Conservation (phyloP, 2,329 filamentous ascomycete species). For the Xylaria digitata region DNA sequence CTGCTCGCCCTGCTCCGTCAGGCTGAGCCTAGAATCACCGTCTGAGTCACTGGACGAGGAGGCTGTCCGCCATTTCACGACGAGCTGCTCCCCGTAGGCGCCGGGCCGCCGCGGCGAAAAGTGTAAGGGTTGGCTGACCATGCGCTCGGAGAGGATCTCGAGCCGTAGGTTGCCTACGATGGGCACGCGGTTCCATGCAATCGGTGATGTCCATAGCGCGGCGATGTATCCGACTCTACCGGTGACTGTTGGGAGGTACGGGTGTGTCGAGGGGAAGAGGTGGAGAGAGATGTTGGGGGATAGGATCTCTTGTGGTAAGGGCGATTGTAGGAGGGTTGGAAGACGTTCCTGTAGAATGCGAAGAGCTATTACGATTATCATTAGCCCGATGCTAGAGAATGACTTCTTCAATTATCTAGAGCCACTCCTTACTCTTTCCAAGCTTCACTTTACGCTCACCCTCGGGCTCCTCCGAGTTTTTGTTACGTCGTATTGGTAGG, state of each 20-base stretch:
- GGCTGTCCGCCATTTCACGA: constrained; percentile 87
- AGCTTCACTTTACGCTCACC: constrained; percentile 71
- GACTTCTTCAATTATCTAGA: constrained; percentile 5
- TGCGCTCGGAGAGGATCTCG: constrained; percentile 88
- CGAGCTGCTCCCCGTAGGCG: constrained; percentile 78
- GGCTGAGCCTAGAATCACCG: constrained; percentile 49
- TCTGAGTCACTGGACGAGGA: constrained; percentile 56
- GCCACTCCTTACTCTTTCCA: constrained; percentile 64
- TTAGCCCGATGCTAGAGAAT: constrained; percentile 25
- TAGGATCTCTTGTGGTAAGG: constrained; percentile 79
- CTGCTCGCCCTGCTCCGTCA: constrained; percentile 47
- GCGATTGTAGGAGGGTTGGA: constrained; percentile 74
- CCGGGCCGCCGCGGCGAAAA: constrained; percentile 63
- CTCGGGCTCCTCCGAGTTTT: constrained; percentile 54
- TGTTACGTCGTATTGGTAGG: constrained; percentile 38
- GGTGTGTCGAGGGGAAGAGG: constrained; percentile 81
- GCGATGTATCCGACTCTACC: constrained; percentile 92
- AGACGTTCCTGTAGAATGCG: constrained; percentile 73
- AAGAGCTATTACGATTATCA: constrained; percentile 60
- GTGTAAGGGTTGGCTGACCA: constrained; percentile 71
- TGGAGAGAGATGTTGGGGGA: constrained; percentile 77
- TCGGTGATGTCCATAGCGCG: constrained; percentile 93
- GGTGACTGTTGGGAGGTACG: constrained; percentile 90
- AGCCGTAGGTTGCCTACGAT: constrained; percentile 90
- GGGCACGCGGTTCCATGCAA: constrained; percentile 94